A percentile compares a stretch with the other conserved stretches of the same genome.
These are phyloP conservation scores for Metschnikowia proteae DNA, from an alignment of 805 yeast species.

Conservation along the genomic window DNA sequence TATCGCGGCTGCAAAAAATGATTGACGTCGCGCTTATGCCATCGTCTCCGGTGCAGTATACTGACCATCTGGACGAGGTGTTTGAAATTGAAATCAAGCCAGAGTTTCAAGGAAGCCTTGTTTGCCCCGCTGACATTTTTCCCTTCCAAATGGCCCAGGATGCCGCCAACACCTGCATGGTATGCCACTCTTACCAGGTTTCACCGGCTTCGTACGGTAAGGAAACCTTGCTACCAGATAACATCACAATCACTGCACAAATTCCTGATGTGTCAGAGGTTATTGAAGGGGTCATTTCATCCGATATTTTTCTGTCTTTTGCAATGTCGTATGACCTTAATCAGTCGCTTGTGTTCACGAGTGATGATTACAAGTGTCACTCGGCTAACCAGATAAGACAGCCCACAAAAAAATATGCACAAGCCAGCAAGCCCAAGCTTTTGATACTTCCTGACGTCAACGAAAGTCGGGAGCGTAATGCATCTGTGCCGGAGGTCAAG, in stretches of 20 bases:
- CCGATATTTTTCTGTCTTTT: background rate
- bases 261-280: background rate
- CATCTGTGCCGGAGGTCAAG: background rate
- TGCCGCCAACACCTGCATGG: background rate
- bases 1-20: conserved; percentile 1
- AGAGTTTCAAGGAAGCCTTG: background rate
- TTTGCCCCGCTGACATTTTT: conserved; percentile 2
- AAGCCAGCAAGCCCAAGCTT: background rate
- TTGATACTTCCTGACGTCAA: background rate
- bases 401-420: background rate
- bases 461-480: background rate
- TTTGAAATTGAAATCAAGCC: background rate
- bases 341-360: background rate
- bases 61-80: background rate
- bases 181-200: background rate
- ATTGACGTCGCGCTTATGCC: background rate
- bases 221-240: background rate
- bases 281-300: background rate
- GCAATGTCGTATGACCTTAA: background rate
- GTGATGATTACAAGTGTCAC: background rate
- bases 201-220: background rate
- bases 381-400: background rate
- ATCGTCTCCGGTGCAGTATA: background rate
- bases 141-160: background rate
- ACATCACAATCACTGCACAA: background rate